These are phyloP conservation scores for Phialocephala subalpina DNA, from an alignment of 2,329 filamentous ascomycete species.

Conservation along the genomic window DNA sequence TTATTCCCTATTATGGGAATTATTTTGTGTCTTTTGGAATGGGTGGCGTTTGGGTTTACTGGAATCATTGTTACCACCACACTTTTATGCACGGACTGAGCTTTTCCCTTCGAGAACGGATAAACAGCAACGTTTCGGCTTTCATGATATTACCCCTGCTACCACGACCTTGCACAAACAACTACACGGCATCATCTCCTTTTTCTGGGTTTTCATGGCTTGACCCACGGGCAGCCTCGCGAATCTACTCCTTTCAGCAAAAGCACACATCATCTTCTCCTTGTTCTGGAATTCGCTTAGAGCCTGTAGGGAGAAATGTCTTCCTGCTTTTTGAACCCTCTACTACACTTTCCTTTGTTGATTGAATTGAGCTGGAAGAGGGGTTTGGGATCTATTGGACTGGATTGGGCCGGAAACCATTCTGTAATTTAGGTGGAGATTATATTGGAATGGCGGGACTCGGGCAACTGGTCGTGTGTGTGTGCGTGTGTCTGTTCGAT, in stretches of 20 bases:
- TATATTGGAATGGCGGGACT: slow-evolving; percentile 20
- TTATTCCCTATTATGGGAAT: not conserved
- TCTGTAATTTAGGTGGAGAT: slow-evolving; percentile 37
- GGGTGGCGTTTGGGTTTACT: slow-evolving; percentile 14
- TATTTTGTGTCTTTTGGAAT: slow-evolving; percentile 7
- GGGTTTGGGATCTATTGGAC: slow-evolving; percentile 13
- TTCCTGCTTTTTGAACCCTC: slow-evolving; percentile 10
- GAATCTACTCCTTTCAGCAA: slow-evolving; percentile 15
- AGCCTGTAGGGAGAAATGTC: slow-evolving; percentile 18
- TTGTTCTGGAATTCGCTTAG: slow-evolving; percentile 17
- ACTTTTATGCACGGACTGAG: slow-evolving; percentile 14
- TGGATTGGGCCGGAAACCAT: slow-evolving; percentile 26
- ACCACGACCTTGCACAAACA: slow-evolving; percentile 20
- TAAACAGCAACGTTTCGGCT: not conserved
- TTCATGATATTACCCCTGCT: slow-evolving; percentile 3
- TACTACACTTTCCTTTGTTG: slow-evolving; percentile 26
- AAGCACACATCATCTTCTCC: slow-evolving; percentile 19
- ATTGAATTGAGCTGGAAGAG: slow-evolving; percentile 3
- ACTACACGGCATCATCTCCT: slow-evolving; percentile 8
- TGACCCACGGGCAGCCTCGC: slow-evolving; percentile 9
- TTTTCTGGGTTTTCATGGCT: slow-evolving; percentile 2
- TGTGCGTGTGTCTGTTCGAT: slow-evolving; percentile 15
- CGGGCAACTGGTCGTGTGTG: slow-evolving; percentile 6
- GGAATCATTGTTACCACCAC: slow-evolving; percentile 24
- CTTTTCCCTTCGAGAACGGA: slow-evolving; percentile 2